phyloP scores from a whole-genome alignment of 176 grass and related monocot species.

The Cenchrus purpureus region DNA sequence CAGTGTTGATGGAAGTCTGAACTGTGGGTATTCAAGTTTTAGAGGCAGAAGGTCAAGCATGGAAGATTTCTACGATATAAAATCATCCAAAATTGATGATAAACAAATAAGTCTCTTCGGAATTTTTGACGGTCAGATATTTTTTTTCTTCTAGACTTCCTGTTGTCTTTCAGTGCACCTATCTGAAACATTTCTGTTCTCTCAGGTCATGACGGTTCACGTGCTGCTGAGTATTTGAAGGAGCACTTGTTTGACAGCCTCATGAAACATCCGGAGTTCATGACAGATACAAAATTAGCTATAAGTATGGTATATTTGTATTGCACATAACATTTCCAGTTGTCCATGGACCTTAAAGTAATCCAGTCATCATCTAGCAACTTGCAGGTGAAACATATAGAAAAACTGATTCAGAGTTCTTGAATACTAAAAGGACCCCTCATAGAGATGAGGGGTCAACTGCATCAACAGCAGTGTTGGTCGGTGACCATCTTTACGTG shows the following conservation, averaged over 20 bases:
- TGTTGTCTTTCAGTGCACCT: background rate
- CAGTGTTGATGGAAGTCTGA: constrained; percentile 85
- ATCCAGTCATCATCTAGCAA: constrained; percentile 12
- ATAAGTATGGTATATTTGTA: constrained; percentile 65
- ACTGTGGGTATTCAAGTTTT: constrained; percentile 97
- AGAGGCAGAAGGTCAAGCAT: constrained; percentile 95
- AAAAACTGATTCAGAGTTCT: constrained; percentile 90
- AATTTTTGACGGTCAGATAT: constrained; percentile 87
- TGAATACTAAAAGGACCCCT: constrained; percentile 81
- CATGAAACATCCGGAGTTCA: constrained; percentile 85
- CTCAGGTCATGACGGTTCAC: constrained; percentile 93
- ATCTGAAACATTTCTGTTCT: constrained; percentile 32
- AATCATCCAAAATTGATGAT: constrained; percentile 80
- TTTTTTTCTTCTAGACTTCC: constrained; percentile 33
- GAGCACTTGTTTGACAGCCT: constrained; percentile 95
- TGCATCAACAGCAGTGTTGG: constrained; percentile 84
- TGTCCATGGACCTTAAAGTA: background rate
- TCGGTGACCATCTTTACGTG: constrained; percentile 84
- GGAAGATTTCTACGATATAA: constrained; percentile 97
- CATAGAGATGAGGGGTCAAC: constrained; percentile 97
- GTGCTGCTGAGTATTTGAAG: constrained; percentile 99
- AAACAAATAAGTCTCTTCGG: constrained; percentile 89
- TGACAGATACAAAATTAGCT: constrained; percentile 87
- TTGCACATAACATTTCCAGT: constrained; percentile 11
- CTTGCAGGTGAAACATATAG: constrained; percentile 83